Percentiles rank a stretch among this genome's conserved stretches.
Evolutionary conservation across 495 filamentous ascomycete genomes (phyloP).

Genomic region (Neurospora sp.): DNA sequence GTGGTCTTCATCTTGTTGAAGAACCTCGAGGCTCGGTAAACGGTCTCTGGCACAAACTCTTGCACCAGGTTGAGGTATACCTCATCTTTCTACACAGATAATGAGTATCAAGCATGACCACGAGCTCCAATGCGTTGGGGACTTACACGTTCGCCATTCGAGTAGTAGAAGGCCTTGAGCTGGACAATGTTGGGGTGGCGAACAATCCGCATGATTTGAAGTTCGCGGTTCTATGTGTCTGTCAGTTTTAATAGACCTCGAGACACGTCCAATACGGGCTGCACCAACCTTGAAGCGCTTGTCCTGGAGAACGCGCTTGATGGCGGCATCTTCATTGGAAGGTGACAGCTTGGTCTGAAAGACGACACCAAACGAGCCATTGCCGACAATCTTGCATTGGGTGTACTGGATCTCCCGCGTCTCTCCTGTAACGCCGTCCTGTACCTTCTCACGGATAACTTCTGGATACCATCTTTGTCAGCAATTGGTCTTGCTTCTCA

Average conservation of each 20-base stretch:
- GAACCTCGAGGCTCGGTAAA: conserved; percentile 95
- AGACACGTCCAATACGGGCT: neutral
- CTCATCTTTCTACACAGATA: conserved; percentile 75
- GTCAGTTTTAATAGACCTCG: conserved; percentile 24
- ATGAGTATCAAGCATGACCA: conserved; percentile 11
- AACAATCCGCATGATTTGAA: conserved; percentile 99
- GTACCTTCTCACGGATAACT: conserved; percentile 96
- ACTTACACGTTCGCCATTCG: conserved; percentile 91
- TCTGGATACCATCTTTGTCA: conserved; percentile 42
- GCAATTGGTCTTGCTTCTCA: neutral
- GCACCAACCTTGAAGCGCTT: conserved; percentile 88
- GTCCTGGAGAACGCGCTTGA: conserved; percentile 96
- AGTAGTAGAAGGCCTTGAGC: conserved; percentile 98
- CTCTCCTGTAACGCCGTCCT: conserved; percentile 94
- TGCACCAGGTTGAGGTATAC: conserved; percentile 97
- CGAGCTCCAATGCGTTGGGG: neutral
- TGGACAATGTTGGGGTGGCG: conserved; percentile 98
- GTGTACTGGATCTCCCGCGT: conserved; percentile 95
- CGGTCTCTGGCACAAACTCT: conserved; percentile 96
- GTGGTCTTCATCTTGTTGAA: conserved; percentile 99
- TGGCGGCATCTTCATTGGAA: conserved; percentile 93
- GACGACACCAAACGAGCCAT: conserved; percentile 96
- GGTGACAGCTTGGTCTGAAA: conserved; percentile 98
- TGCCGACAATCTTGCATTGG: conserved; percentile 99
- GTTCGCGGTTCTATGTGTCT: conserved; percentile 73